Percentiles rank a stretch among this genome's conserved stretches.
phyloP scores from a whole-genome alignment of 371 early-diverging fungal genomes.

The Rhizomucor pusillus region DNA sequence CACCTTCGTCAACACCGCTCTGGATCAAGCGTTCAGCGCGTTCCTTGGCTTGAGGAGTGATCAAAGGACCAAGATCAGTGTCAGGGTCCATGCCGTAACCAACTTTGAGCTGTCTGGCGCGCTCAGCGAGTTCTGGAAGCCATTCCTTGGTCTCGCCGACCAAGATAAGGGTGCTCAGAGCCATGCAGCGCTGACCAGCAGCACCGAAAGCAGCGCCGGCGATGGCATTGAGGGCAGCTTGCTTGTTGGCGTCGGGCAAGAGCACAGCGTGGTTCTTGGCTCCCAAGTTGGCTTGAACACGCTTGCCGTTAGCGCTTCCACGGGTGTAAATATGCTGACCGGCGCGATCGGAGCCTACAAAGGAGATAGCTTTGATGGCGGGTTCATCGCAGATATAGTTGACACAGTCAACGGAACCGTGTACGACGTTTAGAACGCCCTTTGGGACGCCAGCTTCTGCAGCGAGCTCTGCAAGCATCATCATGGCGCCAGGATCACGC shows the following conservation, averaged over 20 bases:
- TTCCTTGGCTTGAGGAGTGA: constrained; percentile 76
- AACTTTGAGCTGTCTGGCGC: constrained; percentile 85
- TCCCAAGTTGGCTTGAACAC: constrained; percentile 95
- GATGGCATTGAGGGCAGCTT: constrained; percentile 87
- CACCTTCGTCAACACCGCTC: constrained; percentile 89
- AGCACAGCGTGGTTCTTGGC: constrained; percentile 98
- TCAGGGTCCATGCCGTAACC: constrained; percentile 84
- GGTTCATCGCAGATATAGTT: constrained; percentile 90
- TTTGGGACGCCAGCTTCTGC: constrained; percentile 91
- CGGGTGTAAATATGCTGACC: constrained; percentile 84
- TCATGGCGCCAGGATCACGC: constrained; percentile 93
- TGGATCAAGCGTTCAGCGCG: constrained; percentile 83
- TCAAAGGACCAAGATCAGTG: constrained; percentile 92
- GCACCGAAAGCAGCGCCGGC: constrained; percentile 97
- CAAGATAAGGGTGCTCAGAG: constrained; percentile 87
- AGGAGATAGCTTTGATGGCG: constrained; percentile 89
- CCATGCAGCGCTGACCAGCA: constrained; percentile 96
- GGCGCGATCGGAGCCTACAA: constrained; percentile 92
- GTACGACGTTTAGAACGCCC: constrained; percentile 94
- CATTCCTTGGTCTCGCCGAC: constrained; percentile 89
- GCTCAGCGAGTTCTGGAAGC: constrained; percentile 87
- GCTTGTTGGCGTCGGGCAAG: constrained; percentile 89
- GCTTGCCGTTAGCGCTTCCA: constrained; percentile 89
- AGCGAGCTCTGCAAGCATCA: constrained; percentile 90
- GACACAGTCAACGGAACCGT: constrained; percentile 88